Conservation (phyloP, 495 filamentous ascomycete species). For the Xylaria grammica region DNA sequence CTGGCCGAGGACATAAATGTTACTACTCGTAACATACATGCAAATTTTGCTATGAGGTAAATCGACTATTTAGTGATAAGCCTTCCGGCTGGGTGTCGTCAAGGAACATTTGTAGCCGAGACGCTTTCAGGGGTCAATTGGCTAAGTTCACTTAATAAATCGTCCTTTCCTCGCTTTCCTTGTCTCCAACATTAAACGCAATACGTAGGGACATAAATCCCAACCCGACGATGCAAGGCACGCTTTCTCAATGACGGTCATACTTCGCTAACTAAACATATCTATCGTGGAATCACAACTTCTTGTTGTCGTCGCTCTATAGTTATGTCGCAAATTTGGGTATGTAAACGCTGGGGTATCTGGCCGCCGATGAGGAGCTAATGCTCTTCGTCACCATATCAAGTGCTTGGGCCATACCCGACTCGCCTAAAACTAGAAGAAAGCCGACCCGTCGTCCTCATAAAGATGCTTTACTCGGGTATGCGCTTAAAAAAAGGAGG, state of each 20-base stretch:
- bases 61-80: neutral
- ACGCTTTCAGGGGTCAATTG: too few relatives aligned
- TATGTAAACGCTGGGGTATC: conserved; percentile 2
- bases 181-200: neutral
- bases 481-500: neutral
- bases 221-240: neutral
- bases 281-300: conserved; percentile 1
- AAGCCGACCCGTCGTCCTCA: neutral
- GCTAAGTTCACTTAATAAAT: too few relatives aligned
- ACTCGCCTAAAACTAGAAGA: neutral
- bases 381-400: neutral
- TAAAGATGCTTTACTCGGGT: neutral
- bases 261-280: neutral
- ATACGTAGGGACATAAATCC: neutral
- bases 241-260: neutral
- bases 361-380: neutral
- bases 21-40: neutral
- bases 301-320: conserved; percentile 10
- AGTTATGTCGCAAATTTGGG: neutral
- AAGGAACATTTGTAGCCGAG: neutral
- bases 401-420: neutral
- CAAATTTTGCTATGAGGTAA: neutral
- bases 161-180: too few relatives aligned
- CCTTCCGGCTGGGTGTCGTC: neutral
- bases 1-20: neutral